Base-by-base conservation (phyloP, 2,329 filamentous ascomycete species). In the Pseudocercospora crystallina region DNA sequence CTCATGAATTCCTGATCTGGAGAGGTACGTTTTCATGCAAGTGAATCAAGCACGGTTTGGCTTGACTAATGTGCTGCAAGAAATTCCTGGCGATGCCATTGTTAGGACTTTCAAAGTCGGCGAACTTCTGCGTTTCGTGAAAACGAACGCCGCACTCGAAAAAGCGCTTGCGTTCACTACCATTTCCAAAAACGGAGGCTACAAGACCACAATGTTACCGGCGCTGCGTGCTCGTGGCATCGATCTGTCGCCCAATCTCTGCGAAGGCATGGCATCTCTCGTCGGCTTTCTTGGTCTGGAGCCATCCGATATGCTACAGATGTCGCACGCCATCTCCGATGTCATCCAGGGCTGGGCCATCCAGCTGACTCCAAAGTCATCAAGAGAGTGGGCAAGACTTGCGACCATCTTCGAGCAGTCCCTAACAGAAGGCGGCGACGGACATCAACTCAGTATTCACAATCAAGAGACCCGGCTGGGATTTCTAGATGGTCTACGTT, bases 271-370 rank as follows among this genome's bases (percentile, higher is more conserved):
- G 12, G 53, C 53, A 7, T 12, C 10, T 13, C 30, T 58, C 7
- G 30, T 13, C 15, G 5, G 36, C 9, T 49, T 51, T 29, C 8
- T 56, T 3, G 49, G 53, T 1, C n/a, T 58, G 3, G 33, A 5
- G 8, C 13, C 15, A 12, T 49, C 48, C 8, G 34, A 38, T 2
- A 29, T 50, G 33, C 29, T 39, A 7, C 49, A 53, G 9, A 38
- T 56, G 8, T 49, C 47, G 12, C 49, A 56, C 36, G 26, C 54
- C 20, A 49, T 58, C 2, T 14, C 51, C 1, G 50, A 59, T 26
- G 31, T 59, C 11, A 30, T 59, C 5, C 56, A 53, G 30, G 54
- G 54, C 13, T 59, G 56, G 56, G 31, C 26, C 2, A 30, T 59
- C 7, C 12, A 29, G 1, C 33, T 52, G 3, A 8, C 17, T 5